A percentile compares a stretch with the other conserved stretches of the same genome.
phyloP scores from a whole-genome alignment of 768 basidiomycete species.

The Trametes elegans region DNA sequence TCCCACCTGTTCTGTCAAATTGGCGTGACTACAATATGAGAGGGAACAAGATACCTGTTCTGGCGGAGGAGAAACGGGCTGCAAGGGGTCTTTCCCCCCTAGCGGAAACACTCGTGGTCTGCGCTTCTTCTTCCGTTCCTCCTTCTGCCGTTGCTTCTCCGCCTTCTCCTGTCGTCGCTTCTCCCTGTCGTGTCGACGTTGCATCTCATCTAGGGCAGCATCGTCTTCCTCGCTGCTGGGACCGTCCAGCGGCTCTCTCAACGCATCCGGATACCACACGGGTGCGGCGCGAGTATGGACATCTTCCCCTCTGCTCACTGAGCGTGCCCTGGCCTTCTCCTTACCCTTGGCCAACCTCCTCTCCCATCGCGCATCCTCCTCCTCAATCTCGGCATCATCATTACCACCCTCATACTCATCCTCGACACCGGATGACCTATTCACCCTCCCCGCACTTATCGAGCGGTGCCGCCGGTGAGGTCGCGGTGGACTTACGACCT shows the following conservation, averaged over 20 bases:
- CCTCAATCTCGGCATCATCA: neutral
- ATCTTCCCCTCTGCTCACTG: neutral
- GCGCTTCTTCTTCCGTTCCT: neutral
- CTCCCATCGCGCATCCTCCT: conserved; percentile 4
- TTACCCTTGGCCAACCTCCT: conserved; percentile 8
- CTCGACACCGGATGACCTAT: neutral
- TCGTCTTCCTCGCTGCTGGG: conserved; percentile 10
- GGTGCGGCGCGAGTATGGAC: neutral
- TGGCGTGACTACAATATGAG: neutral
- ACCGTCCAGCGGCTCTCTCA: conserved; percentile 9
- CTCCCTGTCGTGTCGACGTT: neutral
- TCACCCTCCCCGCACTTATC: neutral
- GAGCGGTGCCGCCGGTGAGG: conserved; percentile 13
- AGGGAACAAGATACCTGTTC: neutral
- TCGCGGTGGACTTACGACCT: conserved; percentile 37
- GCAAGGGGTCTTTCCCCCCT: conserved; percentile 5
- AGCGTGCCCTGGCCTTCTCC: neutral
- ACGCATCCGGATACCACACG: conserved; percentile 5
- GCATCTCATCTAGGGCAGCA: neutral
- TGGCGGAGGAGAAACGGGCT: neutral
- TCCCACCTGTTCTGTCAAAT: no score
- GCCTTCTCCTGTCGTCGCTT: conserved; percentile 1
- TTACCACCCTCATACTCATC: conserved; percentile 6
- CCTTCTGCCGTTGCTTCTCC: conserved; percentile 2
- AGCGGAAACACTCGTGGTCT: conserved; percentile 15